Base-by-base conservation (phyloP, 2,329 filamentous ascomycete species). In the Metarhizium brunneum region DNA sequence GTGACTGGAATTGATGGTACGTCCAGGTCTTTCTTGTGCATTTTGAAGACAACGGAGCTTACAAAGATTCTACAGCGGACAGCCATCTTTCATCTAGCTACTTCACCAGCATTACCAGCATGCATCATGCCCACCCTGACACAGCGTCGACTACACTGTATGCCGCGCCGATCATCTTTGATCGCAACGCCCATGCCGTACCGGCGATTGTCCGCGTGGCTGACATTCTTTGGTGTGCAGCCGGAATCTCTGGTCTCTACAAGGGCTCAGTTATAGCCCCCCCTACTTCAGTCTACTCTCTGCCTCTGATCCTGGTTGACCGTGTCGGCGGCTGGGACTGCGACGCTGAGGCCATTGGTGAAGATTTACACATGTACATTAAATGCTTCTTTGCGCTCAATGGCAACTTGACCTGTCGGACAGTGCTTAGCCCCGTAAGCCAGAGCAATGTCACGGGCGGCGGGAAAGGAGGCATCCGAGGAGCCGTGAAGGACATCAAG, bases 301-400 rank as follows among this genome's bases (percentile, higher is more conserved):
- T 89, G 0, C 82, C 86, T 1, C 77, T 90, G 45, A 77, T 81
- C 49, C 71, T 90, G 16, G 80, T 86, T 45, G 85, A 88, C 62
- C 77, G 81, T 32, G 86, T 88, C 35, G 84, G 84, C 10, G 86
- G 86, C 30, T 90, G 86, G 86, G 86, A 89, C 65, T 81, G 81
- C 54, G 84, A 82, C 53, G 77, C 81, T 1, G 85, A 87, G 58
- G 85, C 86, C 20, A 89, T 90, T 61, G 86, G 86, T 47, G 86
- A 90, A 69, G 86, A 89, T 64, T 70, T 89, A 64, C 86, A 90
- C 72, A 89, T 89, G 86, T 87, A 87, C 65, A 76, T 89, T 59
- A 89, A 89, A 74, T 88, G 85, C 67, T 89, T 89, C 72, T 89
- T 89, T 60, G 83, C 85, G 1, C 77, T 88, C 18, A 86, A 86